Evolutionary conservation across 164 flowering plant genomes (phyloP), one percentile per base, ranked within the genome.

Genomic region (Liquidambar formosana): DNA sequence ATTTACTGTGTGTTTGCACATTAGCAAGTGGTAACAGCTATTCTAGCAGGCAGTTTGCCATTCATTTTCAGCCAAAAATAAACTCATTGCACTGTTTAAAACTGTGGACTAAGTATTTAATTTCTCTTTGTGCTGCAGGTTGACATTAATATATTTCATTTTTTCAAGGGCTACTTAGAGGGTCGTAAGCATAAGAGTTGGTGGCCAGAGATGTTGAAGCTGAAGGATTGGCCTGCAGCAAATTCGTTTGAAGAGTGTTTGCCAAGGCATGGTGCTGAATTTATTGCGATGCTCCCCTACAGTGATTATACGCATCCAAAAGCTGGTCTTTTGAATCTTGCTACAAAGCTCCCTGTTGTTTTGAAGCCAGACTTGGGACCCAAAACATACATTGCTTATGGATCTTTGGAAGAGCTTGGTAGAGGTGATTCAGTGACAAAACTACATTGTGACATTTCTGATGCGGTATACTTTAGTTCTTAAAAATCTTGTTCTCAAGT

Each of bases 151-250:
- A 86, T 89, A 75, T 77, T 78, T 52, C 84, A 85, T 51, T 91
- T 91, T 67, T 92, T 92, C 71, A 79, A 61, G 76, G 94, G 97
- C 63, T 92, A 89, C 81, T 57, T 84, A 65, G 82, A 79, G 58
- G 97, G 94, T 47, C 89, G 97, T 56, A 76, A 61, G 77, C 86
- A 88, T 65, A 73, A 44, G 47, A 73, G 56, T 77, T 79, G 81
- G 38, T 92, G 93, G 97, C 97, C 97, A 22, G 90, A 84, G 77
- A 88, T 92, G 86, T 76, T 92, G 82, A 89, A 92, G 73, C 78
- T 92, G 68, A 89, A 91, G 78, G 97, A 91, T 67, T 91, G 97
- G 94, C 94, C 97, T 43, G 75, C 94, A 12, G 77, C 93, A 19
- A 89, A 74, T 81, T 75, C 73, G 51, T 84, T 92, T 80, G 93